These are phyloP conservation scores for Nepenthes gracilis DNA, from an alignment of 148 eudicot genomes.

Conservation along the genomic window DNA sequence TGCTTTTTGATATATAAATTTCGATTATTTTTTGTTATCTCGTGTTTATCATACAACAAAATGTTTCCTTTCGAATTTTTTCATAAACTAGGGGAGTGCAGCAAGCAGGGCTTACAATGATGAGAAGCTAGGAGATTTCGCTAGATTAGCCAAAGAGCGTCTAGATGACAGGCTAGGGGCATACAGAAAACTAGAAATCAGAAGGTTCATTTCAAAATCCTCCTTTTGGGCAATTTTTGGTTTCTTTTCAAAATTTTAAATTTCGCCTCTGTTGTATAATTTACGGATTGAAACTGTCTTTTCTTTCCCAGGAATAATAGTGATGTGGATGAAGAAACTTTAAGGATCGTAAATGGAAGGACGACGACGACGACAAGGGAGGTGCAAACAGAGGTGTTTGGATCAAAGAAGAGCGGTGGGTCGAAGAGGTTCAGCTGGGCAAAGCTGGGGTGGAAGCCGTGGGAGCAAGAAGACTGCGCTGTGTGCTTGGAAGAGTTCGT, in stretches of 20 bases:
- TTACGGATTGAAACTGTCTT: background rate
- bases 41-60: no score
- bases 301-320: slow-evolving; percentile 7
- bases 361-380: slow-evolving; percentile 1
- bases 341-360: slow-evolving; percentile 8
- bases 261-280: background rate
- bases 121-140: slow-evolving; percentile 47
- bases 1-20: no score
- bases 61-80: background rate
- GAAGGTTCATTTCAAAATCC: slow-evolving; percentile 13
- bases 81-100: background rate
- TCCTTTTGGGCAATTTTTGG: background rate
- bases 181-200: slow-evolving; percentile 17
- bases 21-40: no score
- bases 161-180: slow-evolving; percentile 52
- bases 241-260: background rate
- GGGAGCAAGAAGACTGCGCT: slow-evolving; percentile 60
- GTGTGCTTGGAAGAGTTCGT: slow-evolving; percentile 59
- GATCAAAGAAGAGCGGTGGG: slow-evolving; percentile 5
- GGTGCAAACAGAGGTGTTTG: slow-evolving; percentile 16
- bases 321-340: slow-evolving; percentile 7
- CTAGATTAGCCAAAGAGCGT: slow-evolving; percentile 68
- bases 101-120: slow-evolving; percentile 1
- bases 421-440: slow-evolving; percentile 14
- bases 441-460: slow-evolving; percentile 32